Conservation (phyloP, 768 basidiomycete genomes). For the Trametes punicea region DNA sequence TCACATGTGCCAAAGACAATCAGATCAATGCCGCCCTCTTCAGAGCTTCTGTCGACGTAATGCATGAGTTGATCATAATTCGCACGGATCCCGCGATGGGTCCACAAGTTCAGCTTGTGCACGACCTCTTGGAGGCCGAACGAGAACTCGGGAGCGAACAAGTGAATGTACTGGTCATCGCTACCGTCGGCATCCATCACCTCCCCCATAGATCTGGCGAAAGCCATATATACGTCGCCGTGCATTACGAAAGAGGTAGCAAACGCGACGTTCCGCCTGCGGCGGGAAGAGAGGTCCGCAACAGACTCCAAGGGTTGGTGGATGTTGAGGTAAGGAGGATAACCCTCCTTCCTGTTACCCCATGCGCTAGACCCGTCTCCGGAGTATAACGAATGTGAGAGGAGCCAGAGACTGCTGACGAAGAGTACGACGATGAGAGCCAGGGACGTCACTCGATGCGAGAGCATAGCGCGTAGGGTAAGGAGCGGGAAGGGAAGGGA, state of each 20-base stretch:
- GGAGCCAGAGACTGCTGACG: constrained; percentile 3
- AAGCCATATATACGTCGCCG: constrained; percentile 38
- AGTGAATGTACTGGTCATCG: constrained; percentile 23
- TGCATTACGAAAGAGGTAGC: constrained; percentile 35
- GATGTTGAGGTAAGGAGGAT: constrained; percentile 6
- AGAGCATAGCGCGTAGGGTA: not conserved
- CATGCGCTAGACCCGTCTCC: not conserved
- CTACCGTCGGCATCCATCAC: constrained; percentile 27
- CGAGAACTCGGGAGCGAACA: constrained; percentile 33
- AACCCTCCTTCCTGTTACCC: not conserved
- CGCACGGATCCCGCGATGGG: constrained; percentile 25
- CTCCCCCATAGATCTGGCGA: constrained; percentile 34
- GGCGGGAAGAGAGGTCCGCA: not conserved
- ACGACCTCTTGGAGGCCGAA: constrained; percentile 35
- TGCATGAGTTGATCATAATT: constrained; percentile 28
- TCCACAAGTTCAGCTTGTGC: constrained; percentile 32
- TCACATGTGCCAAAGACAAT: constrained; percentile 46
- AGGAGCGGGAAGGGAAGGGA: not conserved
- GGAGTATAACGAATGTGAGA: not conserved
- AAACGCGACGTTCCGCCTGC: constrained; percentile 32
- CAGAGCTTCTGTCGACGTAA: constrained; percentile 23
- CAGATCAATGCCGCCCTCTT: constrained; percentile 32
- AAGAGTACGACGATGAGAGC: not conserved
- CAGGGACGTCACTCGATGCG: not conserved
- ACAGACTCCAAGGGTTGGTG: not conserved